Conservation (phyloP, 495 filamentous ascomycete species). For the Viridothelium virens region DNA sequence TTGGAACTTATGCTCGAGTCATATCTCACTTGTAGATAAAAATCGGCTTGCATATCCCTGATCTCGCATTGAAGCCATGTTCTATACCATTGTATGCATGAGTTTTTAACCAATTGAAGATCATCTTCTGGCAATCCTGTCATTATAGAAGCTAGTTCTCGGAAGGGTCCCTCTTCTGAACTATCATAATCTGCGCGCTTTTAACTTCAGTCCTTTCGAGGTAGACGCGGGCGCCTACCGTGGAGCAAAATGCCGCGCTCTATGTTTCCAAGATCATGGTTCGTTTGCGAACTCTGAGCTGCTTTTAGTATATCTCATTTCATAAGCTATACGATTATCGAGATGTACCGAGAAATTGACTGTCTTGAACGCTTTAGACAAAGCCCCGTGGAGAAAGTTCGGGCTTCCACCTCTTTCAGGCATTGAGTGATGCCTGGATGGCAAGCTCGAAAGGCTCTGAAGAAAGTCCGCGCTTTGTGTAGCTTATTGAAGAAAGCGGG, state of each 20-base stretch:
- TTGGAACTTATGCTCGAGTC: not conserved
- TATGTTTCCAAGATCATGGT: not conserved
- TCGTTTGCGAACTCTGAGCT: not conserved
- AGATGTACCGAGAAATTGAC: not conserved
- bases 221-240: not conserved
- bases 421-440: not conserved
- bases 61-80: not conserved
- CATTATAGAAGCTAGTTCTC: not conserved
- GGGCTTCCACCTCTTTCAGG: not conserved
- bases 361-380: not conserved
- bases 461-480: not conserved
- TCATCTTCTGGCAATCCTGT: not conserved
- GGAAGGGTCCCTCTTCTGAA: not conserved
- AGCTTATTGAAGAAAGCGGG: not conserved
- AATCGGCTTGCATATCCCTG: not conserved
- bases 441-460: not conserved
- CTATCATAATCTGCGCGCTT: not conserved
- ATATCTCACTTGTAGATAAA: not conserved
- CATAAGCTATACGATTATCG: not conserved
- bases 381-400: not conserved
- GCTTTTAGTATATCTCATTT: too few relatives aligned
- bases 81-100: not conserved
- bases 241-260: not conserved
- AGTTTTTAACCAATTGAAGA: not conserved
- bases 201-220: not conserved